These are phyloP conservation scores for Xylaria sp. DNA, from an alignment of 2,329 filamentous ascomycete species.

Conservation along the genomic window DNA sequence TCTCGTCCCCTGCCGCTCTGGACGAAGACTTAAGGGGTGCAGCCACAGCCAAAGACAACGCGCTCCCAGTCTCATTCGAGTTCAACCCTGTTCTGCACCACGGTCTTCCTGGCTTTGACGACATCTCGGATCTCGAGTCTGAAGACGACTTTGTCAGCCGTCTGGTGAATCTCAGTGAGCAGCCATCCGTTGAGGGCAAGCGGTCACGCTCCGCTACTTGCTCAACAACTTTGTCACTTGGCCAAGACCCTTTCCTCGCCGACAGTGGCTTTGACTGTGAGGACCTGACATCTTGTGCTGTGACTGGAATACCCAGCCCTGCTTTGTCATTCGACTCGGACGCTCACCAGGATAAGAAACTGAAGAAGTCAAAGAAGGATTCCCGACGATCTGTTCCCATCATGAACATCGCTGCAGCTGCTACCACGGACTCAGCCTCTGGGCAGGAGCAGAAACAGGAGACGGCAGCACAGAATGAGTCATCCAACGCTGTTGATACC, in stretches of 20 bases:
- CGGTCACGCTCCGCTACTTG: conserved; percentile 75
- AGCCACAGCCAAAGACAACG: conserved; percentile 61
- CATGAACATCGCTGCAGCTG: conserved; percentile 54
- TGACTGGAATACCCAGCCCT: conserved; percentile 72
- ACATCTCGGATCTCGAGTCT: conserved; percentile 88
- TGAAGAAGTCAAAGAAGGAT: conserved; percentile 66
- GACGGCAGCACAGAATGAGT: conserved; percentile 49
- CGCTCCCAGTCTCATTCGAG: conserved; percentile 61
- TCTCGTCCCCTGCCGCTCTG: conserved; percentile 72
- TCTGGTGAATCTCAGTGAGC: conserved; percentile 73
- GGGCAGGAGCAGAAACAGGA: conserved; percentile 52
- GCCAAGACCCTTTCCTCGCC: conserved; percentile 81
- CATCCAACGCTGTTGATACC: conserved; percentile 52
- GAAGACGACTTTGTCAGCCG: conserved; percentile 86
- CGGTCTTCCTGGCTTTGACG: conserved; percentile 80
- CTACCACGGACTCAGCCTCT: conserved; percentile 53
- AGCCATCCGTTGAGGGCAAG: conserved; percentile 71
- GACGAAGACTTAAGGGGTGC: conserved; percentile 66
- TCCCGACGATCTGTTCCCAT: conserved; percentile 51
- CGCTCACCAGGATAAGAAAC: conserved; percentile 66
- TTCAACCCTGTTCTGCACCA: conserved; percentile 63
- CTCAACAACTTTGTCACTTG: conserved; percentile 74
- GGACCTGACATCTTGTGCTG: conserved; percentile 70
- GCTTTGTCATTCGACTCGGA: conserved; percentile 63
- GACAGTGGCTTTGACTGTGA: conserved; percentile 79